These are phyloP conservation scores for Pseudogymnoascus destructans DNA, from an alignment of 2,329 filamentous ascomycete species.

Conservation along the genomic window DNA sequence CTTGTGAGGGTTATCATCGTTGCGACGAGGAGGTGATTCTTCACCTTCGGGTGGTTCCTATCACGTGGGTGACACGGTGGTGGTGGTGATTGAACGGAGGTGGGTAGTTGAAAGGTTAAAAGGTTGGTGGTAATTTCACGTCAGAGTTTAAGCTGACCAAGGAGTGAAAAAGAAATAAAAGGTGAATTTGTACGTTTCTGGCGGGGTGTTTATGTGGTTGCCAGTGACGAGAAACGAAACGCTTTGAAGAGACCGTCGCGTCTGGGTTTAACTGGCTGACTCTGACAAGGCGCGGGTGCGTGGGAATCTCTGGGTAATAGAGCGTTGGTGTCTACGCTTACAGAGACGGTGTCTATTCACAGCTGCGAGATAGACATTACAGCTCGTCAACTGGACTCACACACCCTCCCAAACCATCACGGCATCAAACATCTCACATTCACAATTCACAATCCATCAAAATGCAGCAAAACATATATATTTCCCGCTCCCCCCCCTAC, in stretches of 20 bases:
- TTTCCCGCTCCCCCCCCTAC: not conserved
- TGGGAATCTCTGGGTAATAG: not conserved
- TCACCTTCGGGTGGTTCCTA: too few species aligned
- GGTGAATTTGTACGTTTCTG: not conserved
- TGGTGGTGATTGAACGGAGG: too few species aligned
- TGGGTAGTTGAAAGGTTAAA: too few species aligned
- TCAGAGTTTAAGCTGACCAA: not conserved
- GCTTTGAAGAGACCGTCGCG: too few species aligned
- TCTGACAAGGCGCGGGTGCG: too few species aligned
- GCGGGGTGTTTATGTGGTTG: not conserved
- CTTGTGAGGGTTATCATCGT: too few species aligned
- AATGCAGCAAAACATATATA: not conserved
- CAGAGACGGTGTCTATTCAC: not conserved
- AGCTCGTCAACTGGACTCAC: not conserved
- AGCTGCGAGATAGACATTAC: not conserved
- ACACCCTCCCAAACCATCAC: not conserved
- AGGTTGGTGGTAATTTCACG: not conserved
- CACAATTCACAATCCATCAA: not conserved
- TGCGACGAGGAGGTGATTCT: too few species aligned
- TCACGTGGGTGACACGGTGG: too few species aligned
- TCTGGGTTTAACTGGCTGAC: too few species aligned
- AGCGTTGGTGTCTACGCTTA: not conserved
- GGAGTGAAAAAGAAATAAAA: not conserved
- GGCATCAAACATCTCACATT: not conserved
- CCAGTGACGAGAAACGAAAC: too few species aligned